Conservation (phyloP, 257 asterid species). For the Plectranthus barbatus region DNA sequence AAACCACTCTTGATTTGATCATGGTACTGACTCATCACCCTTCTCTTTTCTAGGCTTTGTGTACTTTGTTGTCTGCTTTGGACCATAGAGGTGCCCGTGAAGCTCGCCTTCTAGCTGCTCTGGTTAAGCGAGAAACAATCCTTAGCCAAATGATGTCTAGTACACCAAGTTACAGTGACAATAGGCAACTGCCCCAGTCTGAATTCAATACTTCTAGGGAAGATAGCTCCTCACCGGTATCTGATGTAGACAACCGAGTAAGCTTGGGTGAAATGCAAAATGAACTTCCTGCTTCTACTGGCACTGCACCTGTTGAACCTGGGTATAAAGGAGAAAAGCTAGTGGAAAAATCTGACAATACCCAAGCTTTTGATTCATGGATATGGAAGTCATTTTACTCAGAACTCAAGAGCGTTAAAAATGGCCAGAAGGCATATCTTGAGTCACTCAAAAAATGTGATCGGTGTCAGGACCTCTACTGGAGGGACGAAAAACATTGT, state of each 20-base stretch:
- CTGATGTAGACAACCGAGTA: conserved; percentile 72
- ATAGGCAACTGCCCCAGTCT: conserved; percentile 28
- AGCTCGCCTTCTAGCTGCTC: conserved; percentile 68
- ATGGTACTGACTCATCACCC: conserved; percentile 15
- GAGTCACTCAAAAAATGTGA: conserved; percentile 79
- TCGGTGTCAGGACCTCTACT: conserved; percentile 82
- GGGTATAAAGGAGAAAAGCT: conserved; percentile 46
- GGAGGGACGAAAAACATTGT: conserved; percentile 98
- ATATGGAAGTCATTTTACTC: conserved; percentile 86
- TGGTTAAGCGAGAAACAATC: conserved; percentile 48
- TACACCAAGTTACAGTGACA: conserved; percentile 28
- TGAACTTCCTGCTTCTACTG: conserved; percentile 29
- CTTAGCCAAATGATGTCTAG: conserved; percentile 53
- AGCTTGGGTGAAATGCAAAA: conserved; percentile 38
- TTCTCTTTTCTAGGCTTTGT: conserved; percentile 53
- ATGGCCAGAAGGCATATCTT: conserved; percentile 66
- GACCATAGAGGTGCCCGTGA: conserved; percentile 85
- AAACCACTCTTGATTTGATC: not conserved
- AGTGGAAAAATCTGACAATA: conserved; percentile 31
- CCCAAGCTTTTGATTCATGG: conserved; percentile 62
- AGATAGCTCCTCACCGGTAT: conserved; percentile 84
- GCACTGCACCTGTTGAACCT: conserved; percentile 24
- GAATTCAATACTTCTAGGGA: conserved; percentile 54
- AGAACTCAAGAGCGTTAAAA: conserved; percentile 59
- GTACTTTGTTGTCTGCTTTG: conserved; percentile 51